Base-by-base conservation (phyloP, 306 rosid species). In the Hippophae tibetana region DNA sequence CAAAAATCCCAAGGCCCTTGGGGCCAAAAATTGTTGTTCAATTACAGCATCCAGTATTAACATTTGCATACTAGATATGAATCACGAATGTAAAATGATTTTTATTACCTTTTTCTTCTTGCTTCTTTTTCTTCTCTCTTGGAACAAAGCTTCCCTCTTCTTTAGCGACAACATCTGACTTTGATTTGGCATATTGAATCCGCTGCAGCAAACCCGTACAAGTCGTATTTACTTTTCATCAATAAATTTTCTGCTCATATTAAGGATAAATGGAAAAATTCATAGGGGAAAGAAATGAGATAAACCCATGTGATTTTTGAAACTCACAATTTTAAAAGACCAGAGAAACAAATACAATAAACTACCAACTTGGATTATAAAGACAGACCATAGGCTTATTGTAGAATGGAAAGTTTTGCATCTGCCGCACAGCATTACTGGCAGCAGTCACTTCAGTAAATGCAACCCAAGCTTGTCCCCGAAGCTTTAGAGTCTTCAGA, bases 391-490 rank as follows among this genome's bases (percentile, higher is more conserved):
- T 88, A 42, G 99, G 99, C 71, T 93, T 93, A 38, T 88, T 95
- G 76, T 93, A 93, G 72, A 93, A 93, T 7, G 99, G 97, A 69
- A 93, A 93, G 69, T 86, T 93, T 61, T 93, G 97, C 99, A 93
- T 86, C 70, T 93, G 99, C 49, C 99, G 82, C 78, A 93, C 99
- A 53, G 99, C 99, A 80, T 86, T 84, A 70, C 99, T 93, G 11
- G 99, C 99, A 69, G 99, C 87, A 13, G 99, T 76, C 61, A 93
- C 93, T 86, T 93, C 99, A 64, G 81, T 86, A 63, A 88, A 93
- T 53, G 89, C 90, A 75, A 93, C 87, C 99, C 97, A 93, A 8
- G 99, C 87, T 97, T 95, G 38, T 31, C 38, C 99, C 49, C 94
- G 84, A 68, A 93, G 97, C 78, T 74, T 84, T 52, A 86, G 73